Evolutionary conservation across 2,329 filamentous ascomycete species (phyloP), one percentile per base, ranked within the genome.

Genomic region (Scopulariopsis brevicaulis): DNA sequence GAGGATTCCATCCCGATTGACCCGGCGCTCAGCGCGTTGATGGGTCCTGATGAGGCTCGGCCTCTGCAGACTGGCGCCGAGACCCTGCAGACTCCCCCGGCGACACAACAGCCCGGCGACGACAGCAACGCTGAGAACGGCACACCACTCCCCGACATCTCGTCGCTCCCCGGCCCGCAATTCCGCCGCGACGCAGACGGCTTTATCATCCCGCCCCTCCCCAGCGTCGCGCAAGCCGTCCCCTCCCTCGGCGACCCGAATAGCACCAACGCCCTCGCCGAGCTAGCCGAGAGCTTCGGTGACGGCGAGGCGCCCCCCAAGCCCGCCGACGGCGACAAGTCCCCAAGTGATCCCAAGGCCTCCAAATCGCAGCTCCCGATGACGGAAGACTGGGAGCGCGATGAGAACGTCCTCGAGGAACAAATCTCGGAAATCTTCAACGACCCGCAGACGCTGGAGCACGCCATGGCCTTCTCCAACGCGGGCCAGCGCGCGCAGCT

Each of bases 341-440:
- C 20, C 55, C n/a, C 28, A 10, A 2, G 8, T 28, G 48, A 52
- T 3, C 62, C 68, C 12, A 75, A 71, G 50, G 46, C 18, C 5
- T 62, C 68, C 11, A 74, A 71, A 55, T 69, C 77, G 0, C 76
- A 77, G 32, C 69, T 84, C 54, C 78, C 76, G 1, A 81, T 85
- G 59, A 24, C 82, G 56, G 80, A 84, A 14, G 84, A 84, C 59
- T 85, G 83, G 81, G 77, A 80, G 57, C 73, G 75, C 25, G 81
- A 83, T 53, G 86, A 89, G 65, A 79, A 82, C 62, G 78, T 81
- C 54, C 74, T 92, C 1, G 86, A 89, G 65, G 73, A 79, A 20
- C 84, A 90, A 65, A 90, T 93, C 66, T 81, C 83, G 14, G 81
- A 84, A 60, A 82, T 89, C 58, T 81, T 92, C 63, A 81, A 80